Conservation (phyloP, 768 basidiomycete genomes). For the Tricholoma hemisulphureum region DNA sequence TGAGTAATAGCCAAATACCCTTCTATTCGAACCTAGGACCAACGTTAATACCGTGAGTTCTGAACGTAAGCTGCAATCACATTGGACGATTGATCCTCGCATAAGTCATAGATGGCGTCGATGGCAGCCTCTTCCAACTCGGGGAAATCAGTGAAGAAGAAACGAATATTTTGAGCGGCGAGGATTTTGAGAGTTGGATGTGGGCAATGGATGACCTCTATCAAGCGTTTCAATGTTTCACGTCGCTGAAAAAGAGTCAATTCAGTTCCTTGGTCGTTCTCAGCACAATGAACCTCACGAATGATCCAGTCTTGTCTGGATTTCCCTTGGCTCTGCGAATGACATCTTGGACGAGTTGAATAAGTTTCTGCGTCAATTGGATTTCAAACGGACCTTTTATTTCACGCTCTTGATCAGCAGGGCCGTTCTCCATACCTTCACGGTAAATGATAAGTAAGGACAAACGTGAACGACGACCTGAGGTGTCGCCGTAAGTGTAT, state of each 20-base stretch:
- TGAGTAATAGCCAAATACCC: conserved; percentile 62
- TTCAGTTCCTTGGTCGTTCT: conserved; percentile 3
- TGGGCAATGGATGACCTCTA: conserved; percentile 50
- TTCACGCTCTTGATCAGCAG: conserved; percentile 38
- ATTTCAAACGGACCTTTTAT: conserved; percentile 25
- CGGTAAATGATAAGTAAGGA: neutral
- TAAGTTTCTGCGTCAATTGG: neutral
- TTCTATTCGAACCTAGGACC: conserved; percentile 59
- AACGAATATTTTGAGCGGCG: conserved; percentile 55
- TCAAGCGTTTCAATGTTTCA: conserved; percentile 50
- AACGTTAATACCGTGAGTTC: conserved; percentile 5
- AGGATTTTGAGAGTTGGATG: conserved; percentile 50
- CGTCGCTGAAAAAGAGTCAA: conserved; percentile 39
- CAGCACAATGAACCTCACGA: conserved; percentile 30
- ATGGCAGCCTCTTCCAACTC: conserved; percentile 75
- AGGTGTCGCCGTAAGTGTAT: no score
- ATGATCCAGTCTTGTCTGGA: conserved; percentile 34
- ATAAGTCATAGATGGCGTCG: conserved; percentile 76
- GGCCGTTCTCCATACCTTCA: conserved; percentile 24
- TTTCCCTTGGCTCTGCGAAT: conserved; percentile 45
- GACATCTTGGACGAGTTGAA: conserved; percentile 25
- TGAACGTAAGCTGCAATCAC: conserved; percentile 32
- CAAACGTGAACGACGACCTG: neutral
- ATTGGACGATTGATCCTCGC: conserved; percentile 61
- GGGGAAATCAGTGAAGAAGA: conserved; percentile 64